Conservation (phyloP, 2,329 filamentous ascomycete genomes). For the Aureobasidium sp. region DNA sequence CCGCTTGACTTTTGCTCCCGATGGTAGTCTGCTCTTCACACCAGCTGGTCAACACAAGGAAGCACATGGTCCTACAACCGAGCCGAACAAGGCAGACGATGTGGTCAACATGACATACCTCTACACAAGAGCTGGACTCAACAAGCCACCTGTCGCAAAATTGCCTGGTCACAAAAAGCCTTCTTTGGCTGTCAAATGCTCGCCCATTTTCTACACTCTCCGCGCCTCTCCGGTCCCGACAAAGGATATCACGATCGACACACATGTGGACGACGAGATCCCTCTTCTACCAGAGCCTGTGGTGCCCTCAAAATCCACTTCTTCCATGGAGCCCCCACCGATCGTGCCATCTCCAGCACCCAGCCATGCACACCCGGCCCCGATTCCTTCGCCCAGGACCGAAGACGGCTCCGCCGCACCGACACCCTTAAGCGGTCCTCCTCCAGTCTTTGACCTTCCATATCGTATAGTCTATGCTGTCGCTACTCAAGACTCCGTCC, state of each 20-base stretch:
- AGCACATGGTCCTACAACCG: slow-evolving; percentile 59
- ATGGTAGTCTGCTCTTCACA: slow-evolving; percentile 87
- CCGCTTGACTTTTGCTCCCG: slow-evolving; percentile 86
- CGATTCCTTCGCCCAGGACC: slow-evolving; percentile 47
- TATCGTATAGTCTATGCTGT: slow-evolving; percentile 97
- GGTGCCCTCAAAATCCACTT: slow-evolving; percentile 48
- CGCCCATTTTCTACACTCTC: slow-evolving; percentile 78
- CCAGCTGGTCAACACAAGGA: slow-evolving; percentile 93
- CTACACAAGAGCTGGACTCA: slow-evolving; percentile 91
- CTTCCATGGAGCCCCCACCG: slow-evolving; percentile 78
- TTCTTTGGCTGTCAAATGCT: slow-evolving; percentile 91
- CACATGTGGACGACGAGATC: slow-evolving; percentile 77
- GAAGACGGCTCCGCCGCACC: slow-evolving; percentile 52
- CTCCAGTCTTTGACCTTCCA: slow-evolving; percentile 70
- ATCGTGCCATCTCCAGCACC: slow-evolving; percentile 45
- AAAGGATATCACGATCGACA: slow-evolving; percentile 90
- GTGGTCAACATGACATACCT: slow-evolving; percentile 97
- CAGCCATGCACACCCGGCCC: slow-evolving; percentile 36
- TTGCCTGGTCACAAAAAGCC: slow-evolving; percentile 97
- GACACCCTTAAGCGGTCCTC: slow-evolving; percentile 38
- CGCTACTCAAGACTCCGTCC: slow-evolving; percentile 88
- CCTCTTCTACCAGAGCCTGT: slow-evolving; percentile 77
- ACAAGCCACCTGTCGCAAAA: slow-evolving; percentile 91
- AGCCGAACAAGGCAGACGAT: slow-evolving; percentile 71
- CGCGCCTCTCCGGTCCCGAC: slow-evolving; percentile 62